Conservation (phyloP, 2,329 filamentous ascomycete species). For the Diaporthe eres region DNA sequence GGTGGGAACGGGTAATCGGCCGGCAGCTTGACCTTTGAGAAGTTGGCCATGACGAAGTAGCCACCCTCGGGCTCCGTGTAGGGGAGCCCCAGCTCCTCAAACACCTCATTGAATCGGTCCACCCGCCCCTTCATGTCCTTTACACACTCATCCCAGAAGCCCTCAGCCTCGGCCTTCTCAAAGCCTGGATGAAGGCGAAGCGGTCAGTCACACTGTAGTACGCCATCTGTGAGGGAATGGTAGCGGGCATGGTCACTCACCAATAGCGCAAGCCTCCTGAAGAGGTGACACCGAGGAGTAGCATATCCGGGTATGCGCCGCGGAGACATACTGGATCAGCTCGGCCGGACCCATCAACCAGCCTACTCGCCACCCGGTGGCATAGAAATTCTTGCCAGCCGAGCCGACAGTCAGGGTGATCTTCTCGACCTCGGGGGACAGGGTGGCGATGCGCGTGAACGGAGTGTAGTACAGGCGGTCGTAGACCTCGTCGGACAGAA, state of each 20-base stretch:
- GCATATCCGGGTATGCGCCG: constrained; percentile 96
- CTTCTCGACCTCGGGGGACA: constrained; percentile 90
- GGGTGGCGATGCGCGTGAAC: constrained; percentile 91
- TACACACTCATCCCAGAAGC: constrained; percentile 90
- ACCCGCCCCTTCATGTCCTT: constrained; percentile 92
- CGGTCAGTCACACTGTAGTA: background rate
- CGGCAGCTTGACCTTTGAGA: constrained; percentile 88
- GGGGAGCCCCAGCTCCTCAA: constrained; percentile 80
- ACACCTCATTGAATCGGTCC: constrained; percentile 86
- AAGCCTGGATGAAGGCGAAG: constrained; percentile 66
- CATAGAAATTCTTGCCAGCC: constrained; percentile 98
- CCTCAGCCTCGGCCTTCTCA: constrained; percentile 85
- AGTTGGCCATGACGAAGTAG: constrained; percentile 97
- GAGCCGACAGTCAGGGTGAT: constrained; percentile 95
- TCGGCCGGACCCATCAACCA: constrained; percentile 93
- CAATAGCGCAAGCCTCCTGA: constrained; percentile 94
- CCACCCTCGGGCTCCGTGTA: constrained; percentile 96
- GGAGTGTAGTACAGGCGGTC: constrained; percentile 95
- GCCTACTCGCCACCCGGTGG: constrained; percentile 95
- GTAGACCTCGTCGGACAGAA: constrained; percentile 93
- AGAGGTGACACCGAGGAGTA: constrained; percentile 94
- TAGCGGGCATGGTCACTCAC: constrained; percentile 47
- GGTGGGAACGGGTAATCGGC: constrained; percentile 88
- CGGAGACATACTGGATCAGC: constrained; percentile 90
- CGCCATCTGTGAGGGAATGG: background rate